Conservation (phyloP, 1,284 basidiomycete species). For the Caloboletus firmus region DNA sequence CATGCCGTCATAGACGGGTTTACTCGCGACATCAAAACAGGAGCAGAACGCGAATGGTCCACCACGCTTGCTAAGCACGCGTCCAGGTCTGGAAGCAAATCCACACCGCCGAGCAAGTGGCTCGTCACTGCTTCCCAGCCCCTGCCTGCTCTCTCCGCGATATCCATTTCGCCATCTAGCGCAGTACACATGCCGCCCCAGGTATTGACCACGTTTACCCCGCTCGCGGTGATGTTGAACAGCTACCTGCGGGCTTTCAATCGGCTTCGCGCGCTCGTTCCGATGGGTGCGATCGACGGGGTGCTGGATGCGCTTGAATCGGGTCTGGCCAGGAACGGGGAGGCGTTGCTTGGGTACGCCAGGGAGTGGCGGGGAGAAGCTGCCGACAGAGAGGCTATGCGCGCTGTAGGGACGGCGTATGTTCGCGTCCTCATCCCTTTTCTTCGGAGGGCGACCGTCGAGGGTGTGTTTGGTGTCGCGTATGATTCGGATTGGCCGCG, state of each 20-base stretch:
- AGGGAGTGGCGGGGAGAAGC: constrained; percentile 25
- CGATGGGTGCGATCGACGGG: constrained; percentile 49
- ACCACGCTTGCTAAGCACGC: constrained; percentile 19
- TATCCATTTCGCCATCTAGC: constrained; percentile 35
- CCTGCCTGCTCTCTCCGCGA: constrained; percentile 27
- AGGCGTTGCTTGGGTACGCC: constrained; percentile 39
- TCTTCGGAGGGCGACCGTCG: constrained; percentile 60
- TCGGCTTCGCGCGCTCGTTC: constrained; percentile 78
- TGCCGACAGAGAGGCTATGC: constrained; percentile 41
- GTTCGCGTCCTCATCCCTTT: constrained; percentile 66
- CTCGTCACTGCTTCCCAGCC: constrained; percentile 42
- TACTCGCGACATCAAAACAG: constrained; percentile 25
- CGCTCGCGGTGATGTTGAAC: constrained; percentile 77
- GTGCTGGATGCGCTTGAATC: constrained; percentile 51
- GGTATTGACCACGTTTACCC: constrained; percentile 71
- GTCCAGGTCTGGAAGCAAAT: constrained; percentile 1
- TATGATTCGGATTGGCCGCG: constrained; percentile 1
- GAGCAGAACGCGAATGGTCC: constrained; percentile 34
- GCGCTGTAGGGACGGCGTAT: constrained; percentile 58
- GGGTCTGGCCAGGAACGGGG: constrained; percentile 48
- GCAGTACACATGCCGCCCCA: constrained; percentile 61
- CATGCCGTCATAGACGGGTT: constrained; percentile 36
- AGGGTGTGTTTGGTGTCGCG: constrained; percentile 67
- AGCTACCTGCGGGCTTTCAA: constrained; percentile 76
- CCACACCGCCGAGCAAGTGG: constrained; percentile 49